These are phyloP conservation scores for Cucurbita moschata DNA, from an alignment of 306 rosid species.

Conservation along the genomic window DNA sequence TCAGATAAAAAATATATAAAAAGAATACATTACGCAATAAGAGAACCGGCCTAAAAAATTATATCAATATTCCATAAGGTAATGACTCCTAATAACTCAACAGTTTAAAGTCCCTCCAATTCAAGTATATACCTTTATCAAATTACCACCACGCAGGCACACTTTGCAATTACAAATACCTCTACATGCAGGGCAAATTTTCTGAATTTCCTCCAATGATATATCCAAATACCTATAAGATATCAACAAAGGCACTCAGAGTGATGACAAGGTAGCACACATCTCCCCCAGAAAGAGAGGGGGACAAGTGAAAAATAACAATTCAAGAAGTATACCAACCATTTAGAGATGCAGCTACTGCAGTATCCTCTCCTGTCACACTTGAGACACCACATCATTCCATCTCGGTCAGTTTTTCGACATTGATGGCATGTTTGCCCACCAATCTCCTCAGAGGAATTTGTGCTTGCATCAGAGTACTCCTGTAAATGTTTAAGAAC, in stretches of 20 bases:
- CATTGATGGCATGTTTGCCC: constrained; percentile 91
- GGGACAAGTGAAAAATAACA: neutral
- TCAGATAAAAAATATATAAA: constrained; percentile 3
- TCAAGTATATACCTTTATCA: constrained; percentile 60
- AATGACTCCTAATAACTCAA: constrained; percentile 1
- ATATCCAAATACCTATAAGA: constrained; percentile 54
- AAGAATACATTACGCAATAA: constrained; percentile 10
- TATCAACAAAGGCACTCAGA: constrained; percentile 12
- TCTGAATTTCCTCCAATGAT: constrained; percentile 63
- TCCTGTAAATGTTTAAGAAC: constrained; percentile 30
- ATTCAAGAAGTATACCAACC: constrained; percentile 30
- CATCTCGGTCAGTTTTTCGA: constrained; percentile 41
- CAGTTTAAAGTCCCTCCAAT: neutral
- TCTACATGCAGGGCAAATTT: constrained; percentile 75
- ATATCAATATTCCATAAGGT: constrained; percentile 4
- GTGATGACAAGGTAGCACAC: neutral
- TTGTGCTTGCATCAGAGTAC: constrained; percentile 44
- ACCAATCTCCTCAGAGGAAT: constrained; percentile 54
- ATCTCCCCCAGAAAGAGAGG: neutral
- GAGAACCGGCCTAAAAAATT: neutral
- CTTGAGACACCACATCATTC: constrained; percentile 62
- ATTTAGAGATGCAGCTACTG: constrained; percentile 48
- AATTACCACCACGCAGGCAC: constrained; percentile 74
- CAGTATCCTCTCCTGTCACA: constrained; percentile 94
- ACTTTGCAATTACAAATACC: constrained; percentile 79